A percentile compares a stretch with the other conserved stretches of the same genome.
phyloP scores from a whole-genome alignment of 2,329 filamentous ascomycete species.

The Diplocarpon rosae region DNA sequence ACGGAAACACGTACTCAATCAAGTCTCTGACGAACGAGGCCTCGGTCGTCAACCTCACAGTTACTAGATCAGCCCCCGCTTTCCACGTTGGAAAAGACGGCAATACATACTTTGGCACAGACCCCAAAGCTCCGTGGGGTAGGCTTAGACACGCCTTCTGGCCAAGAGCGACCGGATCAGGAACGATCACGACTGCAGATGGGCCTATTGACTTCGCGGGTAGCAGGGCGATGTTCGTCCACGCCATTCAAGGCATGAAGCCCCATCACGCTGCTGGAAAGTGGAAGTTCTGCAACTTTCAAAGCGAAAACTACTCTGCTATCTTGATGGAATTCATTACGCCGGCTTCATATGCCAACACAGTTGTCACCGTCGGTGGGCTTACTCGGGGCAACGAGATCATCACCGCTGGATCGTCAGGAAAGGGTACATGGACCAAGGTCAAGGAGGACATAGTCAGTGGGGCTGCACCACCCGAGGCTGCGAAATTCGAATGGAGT shows the following conservation, averaged over 20 bases:
- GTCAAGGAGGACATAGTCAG: constrained; percentile 63
- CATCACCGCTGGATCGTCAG: constrained; percentile 56
- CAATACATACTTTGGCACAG: constrained; percentile 75
- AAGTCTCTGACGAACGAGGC: constrained; percentile 78
- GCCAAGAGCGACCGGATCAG: constrained; percentile 75
- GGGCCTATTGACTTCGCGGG: constrained; percentile 76
- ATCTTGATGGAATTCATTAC: constrained; percentile 95
- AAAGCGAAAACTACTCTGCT: constrained; percentile 76
- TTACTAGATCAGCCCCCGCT: constrained; percentile 66
- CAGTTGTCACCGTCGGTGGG: constrained; percentile 70
- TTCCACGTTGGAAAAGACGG: constrained; percentile 81
- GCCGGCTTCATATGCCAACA: constrained; percentile 82
- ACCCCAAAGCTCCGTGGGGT: constrained; percentile 80
- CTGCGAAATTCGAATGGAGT: constrained; percentile 65
- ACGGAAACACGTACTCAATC: constrained; percentile 73
- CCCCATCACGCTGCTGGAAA: constrained; percentile 85
- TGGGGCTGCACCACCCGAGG: constrained; percentile 79
- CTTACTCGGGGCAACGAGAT: constrained; percentile 75
- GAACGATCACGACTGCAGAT: constrained; percentile 72
- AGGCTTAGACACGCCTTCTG: constrained; percentile 88
- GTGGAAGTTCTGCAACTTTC: constrained; percentile 93
- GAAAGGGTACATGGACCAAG: constrained; percentile 57
- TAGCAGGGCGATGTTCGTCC: constrained; percentile 58
- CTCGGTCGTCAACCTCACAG: constrained; percentile 74
- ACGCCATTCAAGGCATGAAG: constrained; percentile 96